Conservation (phyloP, 2,329 filamentous ascomycete species). For the Exophiala bonariae region DNA sequence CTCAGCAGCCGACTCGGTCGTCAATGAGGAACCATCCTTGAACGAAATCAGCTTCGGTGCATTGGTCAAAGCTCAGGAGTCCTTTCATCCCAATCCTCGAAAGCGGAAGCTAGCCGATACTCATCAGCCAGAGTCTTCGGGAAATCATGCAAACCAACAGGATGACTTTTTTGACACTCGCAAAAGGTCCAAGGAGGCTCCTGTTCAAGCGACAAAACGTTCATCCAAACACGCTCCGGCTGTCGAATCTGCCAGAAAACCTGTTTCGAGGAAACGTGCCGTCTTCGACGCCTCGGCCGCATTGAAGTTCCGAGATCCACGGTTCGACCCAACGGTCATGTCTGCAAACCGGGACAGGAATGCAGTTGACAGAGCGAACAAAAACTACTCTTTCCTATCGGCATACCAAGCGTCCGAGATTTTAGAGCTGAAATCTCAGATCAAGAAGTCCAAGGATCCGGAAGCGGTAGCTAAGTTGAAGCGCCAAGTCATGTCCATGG, state of each 20-base stretch:
- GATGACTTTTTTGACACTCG: conserved; percentile 33
- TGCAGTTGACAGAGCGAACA: conserved; percentile 57
- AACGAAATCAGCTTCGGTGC: conserved; percentile 80
- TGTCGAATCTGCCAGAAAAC: conserved; percentile 77
- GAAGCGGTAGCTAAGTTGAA: conserved; percentile 69
- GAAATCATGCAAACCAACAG: conserved; percentile 26
- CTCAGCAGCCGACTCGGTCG: conserved; percentile 14
- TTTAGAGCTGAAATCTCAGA: conserved; percentile 65
- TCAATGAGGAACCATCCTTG: conserved; percentile 45
- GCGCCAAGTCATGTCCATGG: conserved; percentile 72
- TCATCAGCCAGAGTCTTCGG: too few relatives aligned
- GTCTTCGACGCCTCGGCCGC: conserved; percentile 59
- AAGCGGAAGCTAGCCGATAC: conserved; percentile 27
- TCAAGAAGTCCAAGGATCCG: conserved; percentile 67
- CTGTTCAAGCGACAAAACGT: conserved; percentile 40
- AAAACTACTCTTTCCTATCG: conserved; percentile 83
- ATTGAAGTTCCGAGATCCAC: conserved; percentile 76
- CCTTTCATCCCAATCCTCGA: conserved; percentile 51
- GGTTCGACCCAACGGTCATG: conserved; percentile 70
- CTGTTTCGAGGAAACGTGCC: conserved; percentile 77
- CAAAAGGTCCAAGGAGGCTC: conserved; percentile 41
- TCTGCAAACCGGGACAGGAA: conserved; percentile 34
- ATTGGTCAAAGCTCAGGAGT: conserved; percentile 81
- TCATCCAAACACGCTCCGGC: conserved; percentile 86
- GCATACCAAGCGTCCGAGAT: conserved; percentile 86